phyloP scores from a whole-genome alignment of 2,329 filamentous ascomycete species.

The Aspergillus fischeri region DNA sequence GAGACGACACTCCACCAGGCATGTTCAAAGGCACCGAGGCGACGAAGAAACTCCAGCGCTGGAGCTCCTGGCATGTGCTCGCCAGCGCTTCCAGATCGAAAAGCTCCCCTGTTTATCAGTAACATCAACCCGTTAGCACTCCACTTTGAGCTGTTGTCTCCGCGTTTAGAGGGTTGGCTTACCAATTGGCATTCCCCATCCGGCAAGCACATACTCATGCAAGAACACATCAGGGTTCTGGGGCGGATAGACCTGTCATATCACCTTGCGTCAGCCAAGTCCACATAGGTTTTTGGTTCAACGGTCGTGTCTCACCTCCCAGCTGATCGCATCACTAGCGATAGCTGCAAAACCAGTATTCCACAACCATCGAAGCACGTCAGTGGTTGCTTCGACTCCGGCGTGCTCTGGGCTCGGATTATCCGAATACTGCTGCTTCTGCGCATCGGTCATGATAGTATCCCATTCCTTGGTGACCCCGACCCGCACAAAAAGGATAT shows the following conservation, averaged over 20 bases:
- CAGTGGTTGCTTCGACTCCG: constrained; percentile 49
- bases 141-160: background rate
- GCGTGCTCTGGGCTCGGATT: constrained; percentile 41
- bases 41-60: constrained; percentile 50
- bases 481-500: constrained; percentile 50
- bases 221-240: constrained; percentile 36
- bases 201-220: constrained; percentile 48
- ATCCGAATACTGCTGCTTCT: constrained; percentile 28
- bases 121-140: background rate
- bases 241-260: constrained; percentile 39
- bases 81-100: constrained; percentile 45
- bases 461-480: constrained; percentile 42
- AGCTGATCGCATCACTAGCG: constrained; percentile 54
- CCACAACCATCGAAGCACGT: constrained; percentile 56
- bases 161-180: constrained; percentile 19
- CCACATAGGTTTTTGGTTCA: background rate
- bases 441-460: constrained; percentile 30
- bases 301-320: constrained; percentile 42
- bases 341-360: constrained; percentile 55
- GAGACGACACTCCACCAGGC: constrained; percentile 44
- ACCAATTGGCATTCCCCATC: constrained; percentile 50
- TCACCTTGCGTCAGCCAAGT: constrained; percentile 1
- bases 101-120: constrained; percentile 35
- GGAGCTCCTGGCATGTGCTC: constrained; percentile 30
- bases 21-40: constrained; percentile 48